Evolutionary conservation across 140 eudicot genomes (phyloP), one percentile per base, ranked within the genome.

Genomic region (Ambrosia hybrid): DNA sequence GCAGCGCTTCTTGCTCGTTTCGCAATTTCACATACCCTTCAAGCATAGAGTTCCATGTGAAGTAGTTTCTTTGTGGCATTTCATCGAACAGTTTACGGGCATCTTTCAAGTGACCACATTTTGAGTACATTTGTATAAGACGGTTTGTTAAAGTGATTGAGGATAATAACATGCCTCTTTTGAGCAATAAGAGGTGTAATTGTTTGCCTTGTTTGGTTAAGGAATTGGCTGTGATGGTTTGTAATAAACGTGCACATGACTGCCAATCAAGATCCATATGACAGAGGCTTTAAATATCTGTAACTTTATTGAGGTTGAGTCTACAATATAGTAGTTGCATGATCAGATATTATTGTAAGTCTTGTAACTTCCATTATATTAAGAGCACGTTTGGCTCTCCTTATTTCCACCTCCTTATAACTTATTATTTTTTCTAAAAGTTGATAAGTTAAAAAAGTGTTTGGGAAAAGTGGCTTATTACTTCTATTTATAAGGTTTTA

Each of bases 11-110:
- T 26, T 68, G 59, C 12, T 59, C 63, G 36, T 76, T 51, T 3
- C 91, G 84, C 30, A 73, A 51, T 74, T 82, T 88, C 73, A 85
- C 72, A 17, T 85, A 86, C 3, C 96, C 94, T 83, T 94, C 96
- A 17, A 90, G 74, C 80, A 93, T 63, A 15, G 96, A 88, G 76
- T 90, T 90, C 96, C 96, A 94, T 65, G 96, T 81, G 65, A 93
- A 94, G 70, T 64, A 61, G 58, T 86, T 94, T 72, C 90, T 78
- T 21, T 77, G 83, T 0, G 95, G 80, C 91, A 90, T 90, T 88
- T 90, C 97, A 37, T 87, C 98, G 36, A 93, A 93, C 91, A 87
- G 77, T 10, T 63, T 70, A 3, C 73, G 86, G 8, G 91, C 96
- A 53, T 90, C 85, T 3, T 9, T 1, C 26, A 88, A 57, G 8